Percentiles rank a stretch among this genome's conserved stretches.
These are phyloP conservation scores for Hordeum pubiflorum DNA, from an alignment of 202 grass and related monocot genomes.

Conservation along the genomic window DNA sequence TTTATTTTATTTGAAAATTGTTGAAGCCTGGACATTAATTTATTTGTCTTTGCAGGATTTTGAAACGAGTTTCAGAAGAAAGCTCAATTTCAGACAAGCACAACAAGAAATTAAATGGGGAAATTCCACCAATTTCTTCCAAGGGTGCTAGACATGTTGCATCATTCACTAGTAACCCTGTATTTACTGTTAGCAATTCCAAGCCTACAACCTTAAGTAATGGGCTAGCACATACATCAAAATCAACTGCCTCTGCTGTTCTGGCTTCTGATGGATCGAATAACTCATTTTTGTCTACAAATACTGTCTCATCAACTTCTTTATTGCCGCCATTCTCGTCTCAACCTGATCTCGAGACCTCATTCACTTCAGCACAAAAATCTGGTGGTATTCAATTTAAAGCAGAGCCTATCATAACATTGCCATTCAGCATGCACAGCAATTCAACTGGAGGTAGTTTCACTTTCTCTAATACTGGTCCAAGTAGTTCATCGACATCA, in stretches of 20 bases:
- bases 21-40: not conserved
- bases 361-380: not conserved
- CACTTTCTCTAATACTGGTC: conserved; percentile 5
- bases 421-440: not conserved
- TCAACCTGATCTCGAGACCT: conserved; percentile 10
- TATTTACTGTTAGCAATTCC: conserved; percentile 30
- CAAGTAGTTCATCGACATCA: conserved; percentile 1
- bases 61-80: conserved; percentile 14
- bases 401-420: not conserved
- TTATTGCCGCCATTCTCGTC: conserved; percentile 2
- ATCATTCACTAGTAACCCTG: conserved; percentile 23
- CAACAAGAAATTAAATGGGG: conserved; percentile 19
- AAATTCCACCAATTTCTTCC: conserved; percentile 15
- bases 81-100: conserved; percentile 1
- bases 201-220: conserved; percentile 26
- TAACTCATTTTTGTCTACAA: not conserved
- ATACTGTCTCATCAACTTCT: not conserved
- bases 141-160: conserved; percentile 22
- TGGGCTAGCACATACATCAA: conserved; percentile 23
- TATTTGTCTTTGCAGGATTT: conserved; percentile 24
- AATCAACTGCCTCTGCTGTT: conserved; percentile 14
- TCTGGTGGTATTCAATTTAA: conserved; percentile 3
- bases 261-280: not conserved
- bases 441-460: conserved; percentile 20
- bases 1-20: not conserved